Conservation (phyloP, 257 asterid genomes). For the Misopates orontium region DNA sequence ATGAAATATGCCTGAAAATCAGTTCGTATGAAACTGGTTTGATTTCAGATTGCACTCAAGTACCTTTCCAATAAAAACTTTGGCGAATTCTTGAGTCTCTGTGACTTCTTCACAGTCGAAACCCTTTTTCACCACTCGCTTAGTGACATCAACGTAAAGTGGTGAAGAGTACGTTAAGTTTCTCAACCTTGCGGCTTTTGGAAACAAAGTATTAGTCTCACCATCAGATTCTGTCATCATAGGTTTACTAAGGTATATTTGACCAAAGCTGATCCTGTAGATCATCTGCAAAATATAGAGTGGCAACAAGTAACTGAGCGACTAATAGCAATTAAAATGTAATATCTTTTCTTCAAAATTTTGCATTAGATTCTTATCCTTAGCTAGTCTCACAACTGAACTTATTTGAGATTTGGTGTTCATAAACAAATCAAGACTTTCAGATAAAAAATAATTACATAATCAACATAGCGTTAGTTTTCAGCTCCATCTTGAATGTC, state of each 20-base stretch:
- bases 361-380: too few species aligned
- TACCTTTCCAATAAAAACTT: slow-evolving; percentile 98
- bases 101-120: slow-evolving; percentile 98
- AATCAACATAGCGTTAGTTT: too few species aligned
- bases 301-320: background rate
- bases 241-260: slow-evolving; percentile 93
- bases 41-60: too few species aligned
- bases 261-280: slow-evolving; percentile 87
- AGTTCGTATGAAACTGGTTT: too few species aligned
- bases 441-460: too few species aligned
- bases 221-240: slow-evolving; percentile 99
- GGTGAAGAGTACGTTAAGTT: slow-evolving; percentile 98
- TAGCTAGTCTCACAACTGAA: background rate
- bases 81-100: slow-evolving; percentile 91
- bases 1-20: too few species aligned
- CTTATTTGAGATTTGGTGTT: too few species aligned
- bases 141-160: slow-evolving; percentile 83
- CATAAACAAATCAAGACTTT: too few species aligned
- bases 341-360: background rate
- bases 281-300: slow-evolving; percentile 53
- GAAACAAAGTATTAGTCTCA: slow-evolving; percentile 95
- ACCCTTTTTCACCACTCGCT: slow-evolving; percentile 88
- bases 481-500: too few species aligned
- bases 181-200: slow-evolving; percentile 97
- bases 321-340: background rate